Base-by-base conservation (phyloP, 2,329 filamentous ascomycete species). In the Pseudogymnoascus sp. region DNA sequence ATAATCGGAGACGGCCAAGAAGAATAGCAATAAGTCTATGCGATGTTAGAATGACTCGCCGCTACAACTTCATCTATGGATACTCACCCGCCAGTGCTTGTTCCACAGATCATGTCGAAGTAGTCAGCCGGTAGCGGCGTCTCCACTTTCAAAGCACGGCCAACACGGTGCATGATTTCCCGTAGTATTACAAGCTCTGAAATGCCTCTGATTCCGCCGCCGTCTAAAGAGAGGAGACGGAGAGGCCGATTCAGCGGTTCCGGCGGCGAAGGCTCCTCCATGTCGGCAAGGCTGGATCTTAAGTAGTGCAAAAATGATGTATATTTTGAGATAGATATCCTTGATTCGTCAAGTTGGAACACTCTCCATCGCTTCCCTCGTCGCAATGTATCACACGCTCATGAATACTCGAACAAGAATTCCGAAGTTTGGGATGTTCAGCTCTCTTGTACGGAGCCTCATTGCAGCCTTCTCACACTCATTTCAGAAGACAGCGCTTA, bases 191-290 rank as follows among this genome's bases (percentile, higher is more conserved):
- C 14, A 4, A 72, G 64, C 16, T 67, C 66, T 0, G 70, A 71
- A 13, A 72, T 37, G 0, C 70, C 70, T 2, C 69, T 60, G 39
- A 71, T 67, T 7, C 70, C 70, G 3, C 70, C 70, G 7, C 70
- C 70, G 64, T 69, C 67, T 69, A 78, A 74, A 66, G 60, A 43
- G 6, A 61, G 60, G 6, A 57, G 25, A 4, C 51, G 6, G 0
- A 57, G 3, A 19, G 51, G 51, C n/a, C 51, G n/a, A 2, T 34
- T 7, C 28, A 4, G 2, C n/a, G n/a, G 10, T 14, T 57, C 28
- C 1, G 0, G 48, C 10, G 48, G 25, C n/a, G 48, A 3, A 11
- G 10, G 11, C 4, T n/a, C 4, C 48, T 57, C 28, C 51, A 57
- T 57, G 1, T 57, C 13, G 8, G 51, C 51, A 57, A 57, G 28